Evolutionary conservation across 2,329 filamentous ascomycete species (phyloP).

Genomic region (Nemania abortiva): DNA sequence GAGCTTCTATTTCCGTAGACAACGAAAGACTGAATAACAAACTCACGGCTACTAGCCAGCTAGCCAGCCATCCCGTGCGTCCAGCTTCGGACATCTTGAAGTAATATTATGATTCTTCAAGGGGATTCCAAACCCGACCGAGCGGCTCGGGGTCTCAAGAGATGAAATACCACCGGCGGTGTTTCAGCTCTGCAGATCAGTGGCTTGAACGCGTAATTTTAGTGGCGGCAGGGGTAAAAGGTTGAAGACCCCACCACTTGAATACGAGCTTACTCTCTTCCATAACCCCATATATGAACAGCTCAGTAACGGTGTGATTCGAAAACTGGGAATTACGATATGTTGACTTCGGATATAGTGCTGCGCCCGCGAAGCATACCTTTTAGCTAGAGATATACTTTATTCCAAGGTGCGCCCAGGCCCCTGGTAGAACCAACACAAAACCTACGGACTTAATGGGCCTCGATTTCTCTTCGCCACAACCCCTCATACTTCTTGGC

Average conservation of each 20-base stretch:
- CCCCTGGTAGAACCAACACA: no score
- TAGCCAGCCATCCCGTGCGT: conserved; percentile 12
- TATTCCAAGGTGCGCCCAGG: no score
- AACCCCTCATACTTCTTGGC: no score
- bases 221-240: conserved; percentile 21
- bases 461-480: no score
- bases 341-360: no score
- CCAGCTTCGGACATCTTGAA: conserved; percentile 20
- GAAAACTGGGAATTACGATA: no score
- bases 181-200: conserved; percentile 37
- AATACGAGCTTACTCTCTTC: conserved; percentile 21
- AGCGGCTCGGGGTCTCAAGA: conserved; percentile 9
- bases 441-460: no score
- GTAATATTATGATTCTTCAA: background rate
- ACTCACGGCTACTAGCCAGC: conserved; percentile 27
- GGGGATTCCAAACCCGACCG: conserved; percentile 14
- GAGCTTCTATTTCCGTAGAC: conserved; percentile 14
- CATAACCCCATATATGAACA: background rate
- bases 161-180: conserved; percentile 24
- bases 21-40: conserved; percentile 14
- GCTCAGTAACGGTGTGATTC: no score
- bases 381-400: no score
- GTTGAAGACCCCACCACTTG: conserved; percentile 17
- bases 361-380: no score
- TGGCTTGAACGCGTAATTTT: conserved; percentile 24